Base-by-base conservation (phyloP, 2,329 filamentous ascomycete genomes). In the Cytospora mali region DNA sequence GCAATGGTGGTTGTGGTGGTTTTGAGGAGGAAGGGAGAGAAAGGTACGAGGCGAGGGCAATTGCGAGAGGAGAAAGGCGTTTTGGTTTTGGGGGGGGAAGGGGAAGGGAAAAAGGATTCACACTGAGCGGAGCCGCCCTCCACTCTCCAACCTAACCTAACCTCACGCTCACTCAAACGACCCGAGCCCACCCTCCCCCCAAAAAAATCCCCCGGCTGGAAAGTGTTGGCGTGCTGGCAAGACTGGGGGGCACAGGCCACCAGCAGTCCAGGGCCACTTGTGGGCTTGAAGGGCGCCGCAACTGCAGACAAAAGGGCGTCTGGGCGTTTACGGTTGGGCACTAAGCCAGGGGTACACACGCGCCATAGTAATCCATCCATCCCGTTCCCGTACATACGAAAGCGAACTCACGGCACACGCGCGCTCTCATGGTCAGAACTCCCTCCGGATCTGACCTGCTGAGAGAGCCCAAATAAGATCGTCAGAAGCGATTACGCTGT, bases 31-130 rank as follows among this genome's bases (percentile, higher is more conserved):
- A 62, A 48, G 55, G 42, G 28, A 48, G 52, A 55, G 61, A 62
- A 63, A 64, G 61, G 64, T 65, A 65, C 62, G 62, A 61, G 57
- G 64, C 61, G 64, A 59, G 64, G 52, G 58, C 60, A 62, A 54
- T 58, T 64, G 59, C 68, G 64, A 60, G 55, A 64, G 35, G 58
- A 57, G 58, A 64, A 58, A 56, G 55, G 53, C 53, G 53, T 51
- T 55, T 58, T 65, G 67, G n/a, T n/a, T n/a, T n/a, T n/a, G n/a
- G n/a, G 68, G 66, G 61, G 68, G 55, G 62, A 49, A 18, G 62
- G 62, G 65, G 62, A 62, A 63, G 63, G 62, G 67, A 60, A 62
- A 65, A 64, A 64, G 55, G 66, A 67, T 58, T 64, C 58, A 35
- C 54, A 39, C 55, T 66, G 58, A 58, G 55, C 51, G 57, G 53